Evolutionary conservation across 2,329 filamentous ascomycete species (phyloP), one percentile per base, ranked within the genome.

Genomic region (Fusarium miscanthi): DNA sequence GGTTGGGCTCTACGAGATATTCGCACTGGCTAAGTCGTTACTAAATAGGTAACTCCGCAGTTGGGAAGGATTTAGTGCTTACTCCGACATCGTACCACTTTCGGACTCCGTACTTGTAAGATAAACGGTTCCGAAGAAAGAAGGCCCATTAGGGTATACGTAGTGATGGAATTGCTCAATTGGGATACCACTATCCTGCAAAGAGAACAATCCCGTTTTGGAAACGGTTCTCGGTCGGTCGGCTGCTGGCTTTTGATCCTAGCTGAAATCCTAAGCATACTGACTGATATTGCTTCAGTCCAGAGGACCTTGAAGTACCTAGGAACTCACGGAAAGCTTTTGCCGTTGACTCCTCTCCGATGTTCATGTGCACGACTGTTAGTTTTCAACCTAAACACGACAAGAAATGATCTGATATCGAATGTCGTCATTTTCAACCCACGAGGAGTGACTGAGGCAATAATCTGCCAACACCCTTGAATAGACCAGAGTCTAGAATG

Each of bases 401-500:
- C 31, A 14, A 11, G 8, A 30, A 37, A 37, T 42, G 49, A 59
- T 60, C 30, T 25, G 51, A 23, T 33, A 8, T 38, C 17, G 13
- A 23, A 3, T 43, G 40, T 57, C 21, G 59, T 61, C 59, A 57
- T 61, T 43, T 33, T 33, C 19, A 42, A 33, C 23, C 21, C n/a
- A 2, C 14, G 13, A n/a, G 21, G 8, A 25, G 31, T 19, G 10
- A 8, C 3, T 4, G 8, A 13, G 49, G 31, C 23, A 57, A 43
- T 21, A 31, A 61, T 61, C 38, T 31, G 31, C 58, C 3, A 30
- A 8, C 31, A 6, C 9, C 38, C 37, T 30, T 61, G 49, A 25
- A 37, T n/a, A 63, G 59, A 63, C 62, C 41, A 6, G 25, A 25
- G 33, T 65, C 62, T 65, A 63, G 59, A 63, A 48, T 23, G 35